Evolutionary conservation across 768 basidiomycete genomes (phyloP), one percentile per base, ranked within the genome.

Genomic region (Suillus variegatus): DNA sequence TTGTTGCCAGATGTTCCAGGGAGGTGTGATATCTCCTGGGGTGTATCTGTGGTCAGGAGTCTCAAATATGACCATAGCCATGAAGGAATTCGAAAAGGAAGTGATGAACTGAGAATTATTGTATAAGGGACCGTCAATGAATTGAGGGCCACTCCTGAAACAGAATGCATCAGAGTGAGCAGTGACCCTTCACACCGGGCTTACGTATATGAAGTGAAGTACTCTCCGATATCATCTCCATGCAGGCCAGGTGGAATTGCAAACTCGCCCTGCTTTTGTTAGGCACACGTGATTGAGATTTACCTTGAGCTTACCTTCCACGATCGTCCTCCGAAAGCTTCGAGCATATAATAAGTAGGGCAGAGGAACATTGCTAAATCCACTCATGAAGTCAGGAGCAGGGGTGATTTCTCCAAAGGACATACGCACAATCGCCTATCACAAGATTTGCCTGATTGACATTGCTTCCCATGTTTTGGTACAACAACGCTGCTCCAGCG

Each of bases 371-470:
- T 76, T 0, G 76, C 77, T 78, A 14, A 38, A 58, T 28, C 16
- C 22, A 28, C 22, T 3, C 56, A 58, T 58, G 16, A 41, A 40
- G 28, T 41, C 16, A 58, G 57, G 22, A 18, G 22, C 0, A 58
- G 16, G 14, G 6, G 25, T 9, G 16, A 58, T 9, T 41, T 28
- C 22, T 14, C 1, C 9, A 4, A 12, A 20, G 22, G 16, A 18
- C 16, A 61, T 13, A 67, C 72, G 47, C 64, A 83, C 83, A 68
- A 72, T 84, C 83, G 4, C 79, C 76, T 73, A 79, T 78, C 25
- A 80, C 78, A 1, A 71, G 69, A 12, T 61, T 73, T 4, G 72
- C 78, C 64, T 82, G 81, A 22, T 74, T 67, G 8, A 78, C 62
- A 20, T 73, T 71, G 10, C 76, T 73, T 1, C 79, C 81, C 7